Base-by-base conservation (phyloP, 2,329 filamentous ascomycete genomes). In the Xylariaceae sp. region DNA sequence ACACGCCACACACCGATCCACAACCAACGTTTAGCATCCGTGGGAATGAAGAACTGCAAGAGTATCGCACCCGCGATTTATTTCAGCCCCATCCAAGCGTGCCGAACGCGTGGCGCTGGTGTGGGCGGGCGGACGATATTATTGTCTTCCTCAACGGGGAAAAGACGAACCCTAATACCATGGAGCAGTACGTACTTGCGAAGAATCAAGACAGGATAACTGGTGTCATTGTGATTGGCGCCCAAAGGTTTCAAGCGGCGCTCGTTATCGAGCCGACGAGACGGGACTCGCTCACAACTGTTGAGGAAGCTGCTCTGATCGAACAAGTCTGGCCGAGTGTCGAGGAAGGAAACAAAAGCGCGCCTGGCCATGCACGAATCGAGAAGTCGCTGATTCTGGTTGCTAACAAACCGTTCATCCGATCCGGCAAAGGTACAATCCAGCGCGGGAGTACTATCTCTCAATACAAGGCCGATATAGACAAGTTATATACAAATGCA, bases 81-180 rank as follows among this genome's bases (percentile, higher is more conserved):
- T 65, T 65, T 34, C 51, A 59, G 26, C 61, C 45, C 4, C 65
- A 69, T 48, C 62, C 62, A 2, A 59, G 53, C 1, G 43, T 65
- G 0, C 51, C 64, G 1, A 55, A 67, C n/a, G 43, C 55, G 6
- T 69, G 67, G 68, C 49, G 59, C 5, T 68, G 63, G 61, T 57
- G 58, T 3, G 65, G 64, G 4, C 62, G 65, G 1, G 62, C 64
- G 4, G 67, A 69, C 55, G 66, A 68, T 19, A 68, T 69, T 8
- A 65, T 68, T 43, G 62, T 69, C 6, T 67, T 67, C 19, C 53
- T 65, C 1, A 72, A 64, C 57, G 68, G 62, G 19, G 66, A 68
- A 32, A 70, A 67, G 47, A 63, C 62, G 2, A 67, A 67, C 50
- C 65, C 64, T 0, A 53, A 67, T 6, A 62, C 64, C 0, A 67